These are phyloP conservation scores for Solanum tarapatanum DNA, from an alignment of 257 asterid species.

Conservation along the genomic window DNA sequence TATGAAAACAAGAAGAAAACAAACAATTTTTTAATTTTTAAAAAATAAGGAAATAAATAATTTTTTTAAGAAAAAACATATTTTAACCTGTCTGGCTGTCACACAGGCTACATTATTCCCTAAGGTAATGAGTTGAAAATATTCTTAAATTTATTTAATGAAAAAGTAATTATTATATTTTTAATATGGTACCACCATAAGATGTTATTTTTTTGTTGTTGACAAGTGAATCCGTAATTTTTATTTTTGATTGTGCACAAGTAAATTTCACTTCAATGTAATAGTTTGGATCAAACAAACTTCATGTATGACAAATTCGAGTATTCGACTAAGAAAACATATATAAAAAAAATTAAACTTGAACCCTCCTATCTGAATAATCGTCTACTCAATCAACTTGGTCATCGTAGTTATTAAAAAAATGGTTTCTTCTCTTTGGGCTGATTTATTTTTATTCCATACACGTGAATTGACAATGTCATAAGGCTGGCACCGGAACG, in stretches of 20 bases:
- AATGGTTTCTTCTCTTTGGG: not conserved
- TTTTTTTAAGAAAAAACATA: too few species aligned
- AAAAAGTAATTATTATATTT: not conserved
- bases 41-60: not conserved
- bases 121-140: not conserved
- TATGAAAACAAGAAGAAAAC: not conserved
- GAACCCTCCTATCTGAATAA: not conserved
- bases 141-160: constrained; percentile 1
- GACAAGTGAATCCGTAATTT: not conserved
- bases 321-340: too few species aligned
- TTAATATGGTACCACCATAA: not conserved
- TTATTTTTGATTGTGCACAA: not conserved
- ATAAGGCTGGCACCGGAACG: not conserved
- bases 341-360: too few species aligned
- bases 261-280: too few species aligned
- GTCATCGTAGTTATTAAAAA: not conserved
- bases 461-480: not conserved
- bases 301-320: not conserved
- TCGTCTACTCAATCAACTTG: not conserved
- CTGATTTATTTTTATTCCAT: not conserved
- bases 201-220: not conserved
- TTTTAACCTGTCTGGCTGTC: not conserved
- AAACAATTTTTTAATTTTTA: not conserved
- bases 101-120: not conserved
- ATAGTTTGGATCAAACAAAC: too few species aligned